Percentiles rank a stretch among this genome's conserved stretches.
These are phyloP conservation scores for Fraxinus anomala DNA, from an alignment of 257 asterid species.

Conservation along the genomic window DNA sequence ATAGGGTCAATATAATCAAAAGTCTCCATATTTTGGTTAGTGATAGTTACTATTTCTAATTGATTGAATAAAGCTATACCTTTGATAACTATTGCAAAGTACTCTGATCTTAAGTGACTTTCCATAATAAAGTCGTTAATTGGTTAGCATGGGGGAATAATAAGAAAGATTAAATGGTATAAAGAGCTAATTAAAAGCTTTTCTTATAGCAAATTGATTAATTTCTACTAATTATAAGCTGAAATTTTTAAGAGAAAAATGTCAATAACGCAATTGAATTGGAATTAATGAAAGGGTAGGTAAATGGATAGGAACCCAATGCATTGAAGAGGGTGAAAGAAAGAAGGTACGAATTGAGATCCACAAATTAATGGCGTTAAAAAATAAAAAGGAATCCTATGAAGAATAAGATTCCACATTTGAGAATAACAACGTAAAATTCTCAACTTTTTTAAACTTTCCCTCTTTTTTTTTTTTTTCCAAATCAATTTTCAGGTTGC, in stretches of 20 bases:
- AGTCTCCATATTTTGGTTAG: background rate
- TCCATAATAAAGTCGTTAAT: constrained; percentile 18
- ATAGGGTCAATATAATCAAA: background rate
- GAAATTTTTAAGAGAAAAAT: background rate
- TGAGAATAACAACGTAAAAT: background rate
- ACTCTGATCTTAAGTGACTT: background rate
- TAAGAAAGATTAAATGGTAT: constrained; percentile 21
- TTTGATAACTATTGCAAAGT: background rate
- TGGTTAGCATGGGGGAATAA: constrained; percentile 40
- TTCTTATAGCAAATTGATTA: background rate
- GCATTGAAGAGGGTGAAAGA: constrained; percentile 20
- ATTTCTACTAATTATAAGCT: constrained; percentile 20
- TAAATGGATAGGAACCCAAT: constrained; percentile 33
- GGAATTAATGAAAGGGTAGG: constrained; percentile 21
- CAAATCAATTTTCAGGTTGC: background rate
- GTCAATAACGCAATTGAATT: constrained; percentile 8
- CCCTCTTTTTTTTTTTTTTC: background rate
- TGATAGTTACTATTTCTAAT: background rate
- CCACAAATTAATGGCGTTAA: constrained; percentile 31
- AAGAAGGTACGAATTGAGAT: constrained; percentile 19
- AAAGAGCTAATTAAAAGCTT: constrained; percentile 1
- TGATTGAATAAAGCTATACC: background rate
- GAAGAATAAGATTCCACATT: constrained; percentile 26
- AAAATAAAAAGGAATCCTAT: constrained; percentile 36
- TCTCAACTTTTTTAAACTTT: background rate